These are phyloP conservation scores for Ophiostoma quercus DNA, from an alignment of 2,329 filamentous ascomycete genomes.

Conservation along the genomic window DNA sequence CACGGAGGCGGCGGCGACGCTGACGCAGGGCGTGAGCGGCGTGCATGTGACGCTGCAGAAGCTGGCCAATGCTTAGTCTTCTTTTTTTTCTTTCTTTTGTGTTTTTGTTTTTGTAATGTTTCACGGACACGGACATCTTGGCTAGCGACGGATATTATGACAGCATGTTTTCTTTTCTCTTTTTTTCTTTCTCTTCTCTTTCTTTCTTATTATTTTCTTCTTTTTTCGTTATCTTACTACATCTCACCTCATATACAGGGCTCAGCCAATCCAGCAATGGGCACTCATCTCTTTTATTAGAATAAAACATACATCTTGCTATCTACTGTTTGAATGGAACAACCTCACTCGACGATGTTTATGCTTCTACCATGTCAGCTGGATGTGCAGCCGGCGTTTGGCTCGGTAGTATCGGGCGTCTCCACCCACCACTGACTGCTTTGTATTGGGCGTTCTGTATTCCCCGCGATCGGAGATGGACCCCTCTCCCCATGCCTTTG, in stretches of 20 bases:
- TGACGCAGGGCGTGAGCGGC: slow-evolving; percentile 88
- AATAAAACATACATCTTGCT: not conserved
- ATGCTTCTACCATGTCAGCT: not conserved
- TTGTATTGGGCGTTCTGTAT: not conserved
- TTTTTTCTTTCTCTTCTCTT: not conserved
- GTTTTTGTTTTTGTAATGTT: slow-evolving; percentile 4
- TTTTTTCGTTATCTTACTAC: not conserved
- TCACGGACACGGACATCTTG: not conserved
- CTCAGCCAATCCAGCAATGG: slow-evolving; percentile 15
- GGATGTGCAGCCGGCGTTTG: not conserved
- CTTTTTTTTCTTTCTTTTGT: not conserved
- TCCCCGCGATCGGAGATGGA: slow-evolving; percentile 6
- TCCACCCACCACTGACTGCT: not conserved
- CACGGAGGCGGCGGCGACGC: slow-evolving; percentile 77
- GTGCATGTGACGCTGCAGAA: slow-evolving; percentile 28
- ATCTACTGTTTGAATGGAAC: too few relatives aligned
- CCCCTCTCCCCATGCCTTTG: slow-evolving; percentile 4
- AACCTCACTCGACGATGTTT: too few relatives aligned
- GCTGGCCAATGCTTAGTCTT: slow-evolving; percentile 21
- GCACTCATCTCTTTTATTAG: not conserved
- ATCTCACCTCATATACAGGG: slow-evolving; percentile 19
- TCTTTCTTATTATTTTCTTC: not conserved
- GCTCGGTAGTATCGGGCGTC: not conserved
- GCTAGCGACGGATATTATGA: slow-evolving; percentile 15
- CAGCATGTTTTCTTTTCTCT: not conserved